Evolutionary conservation across 345 rosid species (phyloP).

Genomic region (Leavenworthia alabamica): DNA sequence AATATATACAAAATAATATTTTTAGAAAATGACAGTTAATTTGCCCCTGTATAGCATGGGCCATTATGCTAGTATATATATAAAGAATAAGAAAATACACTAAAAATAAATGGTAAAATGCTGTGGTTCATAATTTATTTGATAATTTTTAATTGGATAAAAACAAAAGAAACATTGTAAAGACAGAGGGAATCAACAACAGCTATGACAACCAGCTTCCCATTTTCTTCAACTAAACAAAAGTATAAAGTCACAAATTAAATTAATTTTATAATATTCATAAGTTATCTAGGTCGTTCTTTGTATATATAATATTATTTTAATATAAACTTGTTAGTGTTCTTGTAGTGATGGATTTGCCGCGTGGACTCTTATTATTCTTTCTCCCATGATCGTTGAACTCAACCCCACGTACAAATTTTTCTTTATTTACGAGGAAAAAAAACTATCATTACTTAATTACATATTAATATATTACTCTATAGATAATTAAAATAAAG

Average conservation of each 20-base stretch:
- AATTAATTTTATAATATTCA: neutral
- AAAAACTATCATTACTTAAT: neutral
- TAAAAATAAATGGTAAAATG: neutral
- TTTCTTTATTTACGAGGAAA: neutral
- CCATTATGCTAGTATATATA: too few relatives aligned
- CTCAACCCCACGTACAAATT: conserved; percentile 19
- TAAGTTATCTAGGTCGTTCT: conserved; percentile 7
- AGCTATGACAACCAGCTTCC: conserved; percentile 36
- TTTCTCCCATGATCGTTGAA: conserved; percentile 23
- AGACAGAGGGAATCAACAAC: conserved; percentile 39
- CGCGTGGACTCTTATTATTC: conserved; percentile 24
- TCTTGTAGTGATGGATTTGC: conserved; percentile 30
- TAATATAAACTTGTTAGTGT: conserved; percentile 20
- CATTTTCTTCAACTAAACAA: conserved; percentile 16
- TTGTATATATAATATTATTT: conserved; percentile 8
- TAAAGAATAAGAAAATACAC: neutral
- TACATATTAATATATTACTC: neutral
- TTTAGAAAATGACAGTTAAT: too few relatives aligned
- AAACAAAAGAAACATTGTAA: conserved; percentile 26
- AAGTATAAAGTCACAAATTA: conserved; percentile 24
- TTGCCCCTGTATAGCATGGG: too few relatives aligned
- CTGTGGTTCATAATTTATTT: neutral
- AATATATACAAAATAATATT: too few relatives aligned
- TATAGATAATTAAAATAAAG: neutral
- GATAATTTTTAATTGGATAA: neutral